A percentile compares a stretch with the other conserved stretches of the same genome.
phyloP scores from a whole-genome alignment of 371 early-diverging fungal genomes.

The Basidiobolus meristosporus region DNA sequence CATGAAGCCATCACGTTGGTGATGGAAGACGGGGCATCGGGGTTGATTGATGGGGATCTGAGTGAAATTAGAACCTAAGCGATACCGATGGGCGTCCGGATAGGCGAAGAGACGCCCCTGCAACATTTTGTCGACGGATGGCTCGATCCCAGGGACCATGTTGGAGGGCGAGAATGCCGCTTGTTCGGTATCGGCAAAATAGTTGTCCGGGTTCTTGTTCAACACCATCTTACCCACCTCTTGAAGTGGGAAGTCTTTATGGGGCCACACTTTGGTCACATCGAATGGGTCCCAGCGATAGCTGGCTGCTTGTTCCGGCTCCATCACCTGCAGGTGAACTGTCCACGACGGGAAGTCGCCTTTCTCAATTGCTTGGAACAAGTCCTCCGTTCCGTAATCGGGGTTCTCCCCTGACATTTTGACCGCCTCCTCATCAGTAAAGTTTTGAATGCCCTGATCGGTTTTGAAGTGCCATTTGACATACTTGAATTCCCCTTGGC shows the following conservation, averaged over 20 bases:
- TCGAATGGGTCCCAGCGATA: slow-evolving; percentile 37
- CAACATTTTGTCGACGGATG: slow-evolving; percentile 51
- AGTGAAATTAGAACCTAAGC: slow-evolving; percentile 55
- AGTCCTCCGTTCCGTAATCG: slow-evolving; percentile 33
- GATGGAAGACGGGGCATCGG: slow-evolving; percentile 26
- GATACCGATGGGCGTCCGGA: slow-evolving; percentile 65
- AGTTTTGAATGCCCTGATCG: slow-evolving; percentile 38
- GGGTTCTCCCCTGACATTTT: slow-evolving; percentile 30
- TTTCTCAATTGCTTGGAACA: slow-evolving; percentile 31
- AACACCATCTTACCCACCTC: too few species aligned
- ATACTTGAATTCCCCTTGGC: slow-evolving; percentile 23
- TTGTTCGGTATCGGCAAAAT: slow-evolving; percentile 68
- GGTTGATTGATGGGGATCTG: slow-evolving; percentile 66
- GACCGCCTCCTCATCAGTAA: slow-evolving; percentile 27
- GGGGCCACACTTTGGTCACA: slow-evolving; percentile 44
- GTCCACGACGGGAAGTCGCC: slow-evolving; percentile 42
- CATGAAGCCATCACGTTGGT: slow-evolving; percentile 59
- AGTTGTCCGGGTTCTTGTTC: slow-evolving; percentile 59
- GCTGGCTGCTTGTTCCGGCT: slow-evolving; percentile 23
- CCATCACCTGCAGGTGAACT: slow-evolving; percentile 32
- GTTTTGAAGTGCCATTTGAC: slow-evolving; percentile 60
- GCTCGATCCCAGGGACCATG: slow-evolving; percentile 58
- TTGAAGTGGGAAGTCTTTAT: slow-evolving; percentile 33
- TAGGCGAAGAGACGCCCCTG: slow-evolving; percentile 68
- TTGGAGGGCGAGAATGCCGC: slow-evolving; percentile 53